Base-by-base conservation (phyloP, 1,284 basidiomycete genomes). In the Pisolithus thermaeus region DNA sequence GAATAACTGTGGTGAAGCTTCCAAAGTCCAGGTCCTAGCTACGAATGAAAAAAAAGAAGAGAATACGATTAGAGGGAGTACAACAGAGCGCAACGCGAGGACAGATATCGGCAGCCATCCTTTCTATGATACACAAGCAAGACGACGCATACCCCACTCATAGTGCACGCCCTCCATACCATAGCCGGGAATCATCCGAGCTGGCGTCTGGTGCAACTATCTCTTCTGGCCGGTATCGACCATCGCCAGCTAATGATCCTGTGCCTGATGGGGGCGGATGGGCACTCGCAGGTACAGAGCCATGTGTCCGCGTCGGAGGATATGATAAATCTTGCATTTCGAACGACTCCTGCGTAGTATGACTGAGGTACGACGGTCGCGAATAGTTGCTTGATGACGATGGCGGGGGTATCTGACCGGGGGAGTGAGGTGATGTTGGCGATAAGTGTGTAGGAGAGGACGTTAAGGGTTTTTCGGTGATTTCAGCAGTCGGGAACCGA, bases 311-410 rank as follows among this genome's bases (percentile, higher is more conserved):
- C 27, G 53, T 39, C 25, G 38, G 55, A 16, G 61, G 50, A 11
- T 47, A 53, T 23, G 59, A 52, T 14, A 68, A 73, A 23, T 77
- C 72, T 35, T 74, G 75, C 79, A 83, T 78, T 69, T 84, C 83
- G 61, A 76, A 79, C 44, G 73, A 59, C 40, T 67, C 64, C 39
- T 64, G 53, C 42, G 62, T 25, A 56, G 53, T 28, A 4, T 23
- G 5, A 38, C 14, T 8, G 9, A 42, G 30, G 27, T 50, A 36
- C 0, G 55, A 30, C 7, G 51, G 36, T 3, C 32, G 59, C 14
- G 43, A 44, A 37, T 56, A 43, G 9, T 39, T 43, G 36, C 22
- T 30, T 20, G 44, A 50, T 1, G 52, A 52, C 22, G 45, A 25
- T 1, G 55, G 46, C n/a, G 55, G 46, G 12, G 51, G 42, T 8